Evolutionary conservation across 768 basidiomycete genomes (phyloP).

Genomic region (Lactifluus pinguis): DNA sequence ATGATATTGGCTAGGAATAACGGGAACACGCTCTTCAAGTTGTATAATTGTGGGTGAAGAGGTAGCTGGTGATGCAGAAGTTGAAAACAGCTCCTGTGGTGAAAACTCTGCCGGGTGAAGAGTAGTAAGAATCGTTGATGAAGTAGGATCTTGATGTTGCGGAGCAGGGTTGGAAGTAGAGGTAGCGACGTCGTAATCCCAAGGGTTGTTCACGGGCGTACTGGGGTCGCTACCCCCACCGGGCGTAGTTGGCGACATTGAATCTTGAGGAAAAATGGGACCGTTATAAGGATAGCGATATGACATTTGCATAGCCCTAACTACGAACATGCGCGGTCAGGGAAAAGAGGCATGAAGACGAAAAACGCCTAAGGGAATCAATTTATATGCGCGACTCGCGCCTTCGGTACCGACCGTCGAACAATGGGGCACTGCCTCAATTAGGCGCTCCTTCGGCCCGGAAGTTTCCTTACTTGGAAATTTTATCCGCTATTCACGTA

Average conservation of each 20-base stretch:
- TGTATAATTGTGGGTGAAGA: constrained; percentile 17
- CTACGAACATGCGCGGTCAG: constrained; percentile 14
- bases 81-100: constrained; percentile 11
- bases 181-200: constrained; percentile 17
- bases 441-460: not conserved
- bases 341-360: constrained; percentile 6
- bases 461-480: constrained; percentile 1
- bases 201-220: constrained; percentile 18
- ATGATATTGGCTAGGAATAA: constrained; percentile 18
- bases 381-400: constrained; percentile 13
- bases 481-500: not conserved
- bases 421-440: constrained; percentile 14
- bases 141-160: constrained; percentile 9
- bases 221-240: constrained; percentile 17
- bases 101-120: constrained; percentile 17
- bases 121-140: constrained; percentile 8
- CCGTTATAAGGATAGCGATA: constrained; percentile 17
- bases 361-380: not conserved
- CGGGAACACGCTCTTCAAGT: constrained; percentile 19
- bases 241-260: constrained; percentile 16
- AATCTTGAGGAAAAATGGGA: constrained; percentile 8
- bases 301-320: constrained; percentile 15
- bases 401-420: constrained; percentile 14
- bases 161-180: constrained; percentile 1
- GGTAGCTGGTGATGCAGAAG: constrained; percentile 3